Conservation (phyloP, 139 green algal genomes). For the Coccomyxa sp. region DNA sequence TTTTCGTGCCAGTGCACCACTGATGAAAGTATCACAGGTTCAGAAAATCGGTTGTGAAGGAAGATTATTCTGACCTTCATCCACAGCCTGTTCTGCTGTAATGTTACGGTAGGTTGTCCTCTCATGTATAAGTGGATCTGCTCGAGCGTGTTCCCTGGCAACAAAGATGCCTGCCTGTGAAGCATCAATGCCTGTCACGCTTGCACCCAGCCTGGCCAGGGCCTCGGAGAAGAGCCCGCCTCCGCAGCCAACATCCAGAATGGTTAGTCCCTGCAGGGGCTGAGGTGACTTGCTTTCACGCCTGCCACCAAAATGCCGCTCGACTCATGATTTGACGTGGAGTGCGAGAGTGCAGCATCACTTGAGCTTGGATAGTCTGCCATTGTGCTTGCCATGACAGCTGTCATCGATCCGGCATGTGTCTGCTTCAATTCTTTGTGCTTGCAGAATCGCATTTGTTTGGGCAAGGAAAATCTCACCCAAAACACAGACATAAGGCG, state of each 20-base stretch:
- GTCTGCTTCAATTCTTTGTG: neutral
- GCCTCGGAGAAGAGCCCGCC: constrained; percentile 78
- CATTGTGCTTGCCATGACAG: neutral
- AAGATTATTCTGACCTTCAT: constrained; percentile 15
- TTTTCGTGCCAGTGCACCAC: neutral
- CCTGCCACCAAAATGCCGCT: neutral
- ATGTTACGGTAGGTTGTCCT: constrained; percentile 20
- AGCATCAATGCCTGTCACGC: constrained; percentile 60
- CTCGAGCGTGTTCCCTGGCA: constrained; percentile 29
- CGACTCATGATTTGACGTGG: neutral
- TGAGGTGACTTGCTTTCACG: neutral
- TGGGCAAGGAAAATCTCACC: neutral
- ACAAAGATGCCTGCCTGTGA: constrained; percentile 29
- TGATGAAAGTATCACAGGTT: neutral
- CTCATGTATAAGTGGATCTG: constrained; percentile 23
- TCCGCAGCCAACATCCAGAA: constrained; percentile 89
- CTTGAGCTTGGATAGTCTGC: neutral
- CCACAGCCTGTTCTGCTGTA: constrained; percentile 40
- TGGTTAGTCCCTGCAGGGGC: constrained; percentile 32
- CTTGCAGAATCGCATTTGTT: neutral
- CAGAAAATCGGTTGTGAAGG: neutral
- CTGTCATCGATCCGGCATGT: neutral
- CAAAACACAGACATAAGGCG: constrained; percentile 40
- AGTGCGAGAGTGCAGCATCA: neutral
- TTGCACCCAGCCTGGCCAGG: constrained; percentile 71